Evolutionary conservation across 371 early-diverging fungal genomes (phyloP), one percentile per base, ranked within the genome.

Genomic region (Mucor irregularis): DNA sequence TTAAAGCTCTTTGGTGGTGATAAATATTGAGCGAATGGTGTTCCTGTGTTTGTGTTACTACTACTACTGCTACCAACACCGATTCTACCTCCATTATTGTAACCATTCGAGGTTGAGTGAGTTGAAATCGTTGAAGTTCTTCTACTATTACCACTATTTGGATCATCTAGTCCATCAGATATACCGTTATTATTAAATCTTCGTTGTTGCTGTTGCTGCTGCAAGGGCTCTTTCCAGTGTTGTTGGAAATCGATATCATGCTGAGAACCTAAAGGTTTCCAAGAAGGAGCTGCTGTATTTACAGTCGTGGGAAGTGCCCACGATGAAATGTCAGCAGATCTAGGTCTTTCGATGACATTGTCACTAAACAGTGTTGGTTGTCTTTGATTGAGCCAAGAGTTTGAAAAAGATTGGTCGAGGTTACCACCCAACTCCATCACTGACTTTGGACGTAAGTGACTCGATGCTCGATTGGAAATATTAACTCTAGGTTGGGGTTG

Each of bases 261-360:
- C 17, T 46, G 48, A n/a, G 38, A 29, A 3, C 35, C 28, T 14
- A 50, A 31, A 35, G 61, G 62, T 35, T 53, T 49, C 51, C 62
- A 60, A 28, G 45, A 38, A 11, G 56, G 13, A 3, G 47, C 1
- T 1, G 8, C 31, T 30, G 24, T 14, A 25, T 31, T 16, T 58
- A 49, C 49, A 37, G 21, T 5, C 21, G 56, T 57, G 14, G 58
- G 47, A 11, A 65, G 44, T 19, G 63, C 37, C 89, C 90, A 88
- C 35, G 85, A 77, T 4, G 84, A 78, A 3, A 86, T 83, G 37
- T 83, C 77, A 2, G 87, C 87, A 0, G 89, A 86, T 35, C 80
- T 82, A 21, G 89, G 89, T n/a, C 87, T 71, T 48, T 80, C 82
- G 42, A 71, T 64, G 2, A 69, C 62, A 28, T 58, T 54, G 19